Evolutionary conservation across 148 eudicot species (phyloP), one percentile per base, ranked within the genome.

Genomic region (Nepenthes mirabilis): DNA sequence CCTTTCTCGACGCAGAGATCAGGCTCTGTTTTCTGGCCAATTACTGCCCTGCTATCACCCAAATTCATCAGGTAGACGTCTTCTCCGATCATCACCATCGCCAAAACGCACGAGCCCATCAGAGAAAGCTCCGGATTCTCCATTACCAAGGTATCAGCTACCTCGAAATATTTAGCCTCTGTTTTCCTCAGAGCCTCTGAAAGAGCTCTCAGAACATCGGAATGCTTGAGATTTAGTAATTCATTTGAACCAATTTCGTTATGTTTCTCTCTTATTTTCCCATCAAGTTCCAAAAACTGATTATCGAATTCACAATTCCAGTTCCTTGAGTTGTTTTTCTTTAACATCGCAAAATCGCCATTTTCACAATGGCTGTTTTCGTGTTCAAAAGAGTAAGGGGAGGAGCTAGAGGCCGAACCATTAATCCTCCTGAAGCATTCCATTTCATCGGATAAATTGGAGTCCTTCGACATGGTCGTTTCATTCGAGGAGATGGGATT

Each of bases 91-190:
- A 84, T 84, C 65, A 84, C 57, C 90, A 84, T 81, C 51, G 57
- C 90, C 66, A 84, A 54, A 37, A 81, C 86, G 62, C 90, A 84
- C 10, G 90, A 84, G 11, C 90, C 90, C 90, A 84, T 84, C 63
- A 84, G 47, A 60, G 82, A 79, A 63, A 84, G 56, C 66, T 79
- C 90, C 0, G 90, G 90, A 73, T 79, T 84, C 65, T 84, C 86
- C 74, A n/a, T 51, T 9, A 81, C 43, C 90, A 81, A 76, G 67
- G 65, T 63, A 69, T 84, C 90, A 0, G 90, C 79, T 35, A 84
- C 72, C 47, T 79, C 86, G 78, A 84, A 66, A 68, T 63, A 84
- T 1, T 82, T 68, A 36, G 67, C 76, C 63, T 84, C 90, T 0
- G 86, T 81, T 54, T 73, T 84, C 73, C 76, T 84, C 68, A 84